Percentiles rank a stretch among this genome's conserved stretches.
These are phyloP conservation scores for Xylaria curta DNA, from an alignment of 495 filamentous ascomycete genomes.

Conservation along the genomic window DNA sequence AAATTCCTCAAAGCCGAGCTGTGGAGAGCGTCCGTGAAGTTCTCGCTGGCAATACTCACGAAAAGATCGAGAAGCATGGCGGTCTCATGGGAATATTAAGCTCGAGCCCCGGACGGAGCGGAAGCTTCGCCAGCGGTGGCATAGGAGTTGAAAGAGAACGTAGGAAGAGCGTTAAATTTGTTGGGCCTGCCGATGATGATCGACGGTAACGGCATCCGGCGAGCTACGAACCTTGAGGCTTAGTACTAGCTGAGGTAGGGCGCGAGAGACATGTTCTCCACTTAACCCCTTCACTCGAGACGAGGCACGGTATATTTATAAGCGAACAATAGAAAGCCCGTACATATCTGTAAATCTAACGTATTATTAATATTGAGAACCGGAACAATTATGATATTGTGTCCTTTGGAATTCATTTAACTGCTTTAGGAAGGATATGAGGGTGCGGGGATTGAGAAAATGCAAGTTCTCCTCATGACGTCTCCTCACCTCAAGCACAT, in stretches of 20 bases:
- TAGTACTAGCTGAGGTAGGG: not conserved
- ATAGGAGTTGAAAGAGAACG: constrained; percentile 49
- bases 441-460: not conserved
- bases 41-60: constrained; percentile 32
- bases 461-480: not conserved
- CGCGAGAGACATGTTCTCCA: not conserved
- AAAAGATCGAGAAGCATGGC: constrained; percentile 22
- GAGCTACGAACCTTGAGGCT: too few species aligned
- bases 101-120: constrained; percentile 48
- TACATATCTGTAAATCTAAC: not conserved
- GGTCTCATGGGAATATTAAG: constrained; percentile 48
- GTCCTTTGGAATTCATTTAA: not conserved
- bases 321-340: not conserved
- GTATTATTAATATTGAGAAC: not conserved
- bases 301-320: not conserved
- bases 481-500: not conserved
- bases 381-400: not conserved
- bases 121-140: constrained; percentile 16
- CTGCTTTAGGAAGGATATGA: not conserved
- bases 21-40: constrained; percentile 59
- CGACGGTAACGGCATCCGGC: constrained; percentile 24
- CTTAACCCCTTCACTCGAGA: not conserved
- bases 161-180: constrained; percentile 64
- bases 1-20: constrained; percentile 58
- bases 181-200: constrained; percentile 38